Percentiles rank a stretch among this genome's conserved stretches.
These are phyloP conservation scores for Kalmusia sp. DNA, from an alignment of 2,329 filamentous ascomycete genomes.

Conservation along the genomic window DNA sequence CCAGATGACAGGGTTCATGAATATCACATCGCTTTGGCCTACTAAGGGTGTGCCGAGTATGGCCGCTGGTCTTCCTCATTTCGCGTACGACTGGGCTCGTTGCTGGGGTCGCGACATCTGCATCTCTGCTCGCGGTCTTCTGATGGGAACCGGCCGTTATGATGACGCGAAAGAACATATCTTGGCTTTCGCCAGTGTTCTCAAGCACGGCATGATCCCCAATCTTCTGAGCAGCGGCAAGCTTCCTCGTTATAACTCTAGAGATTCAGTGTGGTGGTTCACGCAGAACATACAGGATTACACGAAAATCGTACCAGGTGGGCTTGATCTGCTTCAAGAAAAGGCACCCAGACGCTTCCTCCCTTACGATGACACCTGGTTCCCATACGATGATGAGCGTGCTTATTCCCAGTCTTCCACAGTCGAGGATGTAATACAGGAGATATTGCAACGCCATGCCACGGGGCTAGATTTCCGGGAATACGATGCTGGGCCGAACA, in stretches of 20 bases:
- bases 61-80: constrained; percentile 92
- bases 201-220: constrained; percentile 98
- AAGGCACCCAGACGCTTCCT: constrained; percentile 85
- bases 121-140: constrained; percentile 91
- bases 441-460: constrained; percentile 91
- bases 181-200: constrained; percentile 88
- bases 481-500: constrained; percentile 85
- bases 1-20: constrained; percentile 87
- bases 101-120: constrained; percentile 99
- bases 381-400: constrained; percentile 77
- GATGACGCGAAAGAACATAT: constrained; percentile 93
- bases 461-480: constrained; percentile 90
- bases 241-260: constrained; percentile 89
- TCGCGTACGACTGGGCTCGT: constrained; percentile 90
- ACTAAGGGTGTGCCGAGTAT: constrained; percentile 83
- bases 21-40: constrained; percentile 90
- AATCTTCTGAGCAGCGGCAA: constrained; percentile 89
- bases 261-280: constrained; percentile 98
- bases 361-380: constrained; percentile 96
- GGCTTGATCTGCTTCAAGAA: constrained; percentile 74
- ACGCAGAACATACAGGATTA: constrained; percentile 96
- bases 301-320: constrained; percentile 79
- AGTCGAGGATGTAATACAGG: constrained; percentile 88
- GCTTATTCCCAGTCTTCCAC: constrained; percentile 87
- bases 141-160: constrained; percentile 86